Evolutionary conservation across 768 basidiomycete genomes (phyloP).

Genomic region (Lactarius tabidus): DNA sequence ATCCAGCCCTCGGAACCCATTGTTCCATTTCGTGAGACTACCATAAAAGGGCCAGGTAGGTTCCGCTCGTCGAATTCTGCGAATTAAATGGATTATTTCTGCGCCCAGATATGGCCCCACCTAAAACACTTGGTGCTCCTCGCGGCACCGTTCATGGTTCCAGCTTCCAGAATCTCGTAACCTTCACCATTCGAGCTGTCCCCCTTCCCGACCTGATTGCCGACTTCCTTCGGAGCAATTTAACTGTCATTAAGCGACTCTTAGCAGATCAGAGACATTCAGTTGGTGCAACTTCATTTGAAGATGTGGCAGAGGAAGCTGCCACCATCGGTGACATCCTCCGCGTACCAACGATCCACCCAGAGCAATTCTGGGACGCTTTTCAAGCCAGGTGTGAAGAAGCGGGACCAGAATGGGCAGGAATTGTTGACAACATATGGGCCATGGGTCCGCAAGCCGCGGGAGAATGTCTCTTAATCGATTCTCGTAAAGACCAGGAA

Average conservation of each 20-base stretch:
- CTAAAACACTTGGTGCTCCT: slow-evolving; percentile 62
- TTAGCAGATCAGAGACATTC: slow-evolving; percentile 38
- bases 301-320: slow-evolving; percentile 40
- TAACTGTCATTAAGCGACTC: slow-evolving; percentile 57
- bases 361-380: slow-evolving; percentile 78
- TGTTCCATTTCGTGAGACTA: slow-evolving; percentile 96
- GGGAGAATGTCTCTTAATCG: slow-evolving; percentile 84
- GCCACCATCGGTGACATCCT: slow-evolving; percentile 56
- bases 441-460: slow-evolving; percentile 87
- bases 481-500: slow-evolving; percentile 48
- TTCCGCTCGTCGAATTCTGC: slow-evolving; percentile 6
- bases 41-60: slow-evolving; percentile 70
- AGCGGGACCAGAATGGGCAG: slow-evolving; percentile 76
- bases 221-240: slow-evolving; percentile 74
- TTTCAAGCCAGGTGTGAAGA: slow-evolving; percentile 60
- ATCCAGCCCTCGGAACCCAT: slow-evolving; percentile 94
- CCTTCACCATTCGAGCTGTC: slow-evolving; percentile 76
- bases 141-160: slow-evolving; percentile 76
- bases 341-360: slow-evolving; percentile 57
- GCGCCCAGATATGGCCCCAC: slow-evolving; percentile 76
- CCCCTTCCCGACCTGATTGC: slow-evolving; percentile 73
- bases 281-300: slow-evolving; percentile 33
- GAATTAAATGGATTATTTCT: background rate
- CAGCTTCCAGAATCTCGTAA: slow-evolving; percentile 66
- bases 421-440: slow-evolving; percentile 71